Evolutionary conservation across 208 protist genomes (phyloP).

Genomic region (Leishmania gerbilli): DNA sequence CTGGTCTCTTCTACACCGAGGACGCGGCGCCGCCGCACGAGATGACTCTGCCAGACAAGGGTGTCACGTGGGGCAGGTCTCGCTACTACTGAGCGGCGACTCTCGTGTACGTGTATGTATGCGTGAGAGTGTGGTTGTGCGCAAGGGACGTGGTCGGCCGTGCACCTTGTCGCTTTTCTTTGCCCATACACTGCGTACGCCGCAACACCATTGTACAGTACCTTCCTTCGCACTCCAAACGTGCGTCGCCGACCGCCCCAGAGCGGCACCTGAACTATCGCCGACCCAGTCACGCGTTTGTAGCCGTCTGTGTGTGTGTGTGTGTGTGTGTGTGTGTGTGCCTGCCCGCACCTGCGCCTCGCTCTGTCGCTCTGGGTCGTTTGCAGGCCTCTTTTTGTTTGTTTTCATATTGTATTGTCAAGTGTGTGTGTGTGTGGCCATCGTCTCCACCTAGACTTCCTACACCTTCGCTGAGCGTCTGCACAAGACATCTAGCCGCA

Average conservation of each 20-base stretch:
- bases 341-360: neutral
- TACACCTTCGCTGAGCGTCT: neutral
- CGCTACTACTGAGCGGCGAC: slow-evolving; percentile 41
- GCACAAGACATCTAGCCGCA: neutral
- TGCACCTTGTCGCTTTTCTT: neutral
- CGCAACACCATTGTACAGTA: neutral
- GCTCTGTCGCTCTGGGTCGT: neutral
- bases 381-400: neutral
- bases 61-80: slow-evolving; percentile 63
- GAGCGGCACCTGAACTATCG: neutral
- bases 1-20: slow-evolving; percentile 70
- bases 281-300: neutral
- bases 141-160: neutral
- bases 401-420: neutral
- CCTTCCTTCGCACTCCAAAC: neutral
- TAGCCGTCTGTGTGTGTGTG: neutral
- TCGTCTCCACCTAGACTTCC: neutral
- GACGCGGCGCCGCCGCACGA: slow-evolving; percentile 64
- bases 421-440: neutral
- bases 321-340: neutral
- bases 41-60: slow-evolving; percentile 70
- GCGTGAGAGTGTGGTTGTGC: neutral
- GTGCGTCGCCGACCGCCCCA: neutral
- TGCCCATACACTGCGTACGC: neutral
- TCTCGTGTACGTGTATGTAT: neutral